Evolutionary conservation across 2,329 filamentous ascomycete species (phyloP).

Genomic region (Calonectria crousiana): DNA sequence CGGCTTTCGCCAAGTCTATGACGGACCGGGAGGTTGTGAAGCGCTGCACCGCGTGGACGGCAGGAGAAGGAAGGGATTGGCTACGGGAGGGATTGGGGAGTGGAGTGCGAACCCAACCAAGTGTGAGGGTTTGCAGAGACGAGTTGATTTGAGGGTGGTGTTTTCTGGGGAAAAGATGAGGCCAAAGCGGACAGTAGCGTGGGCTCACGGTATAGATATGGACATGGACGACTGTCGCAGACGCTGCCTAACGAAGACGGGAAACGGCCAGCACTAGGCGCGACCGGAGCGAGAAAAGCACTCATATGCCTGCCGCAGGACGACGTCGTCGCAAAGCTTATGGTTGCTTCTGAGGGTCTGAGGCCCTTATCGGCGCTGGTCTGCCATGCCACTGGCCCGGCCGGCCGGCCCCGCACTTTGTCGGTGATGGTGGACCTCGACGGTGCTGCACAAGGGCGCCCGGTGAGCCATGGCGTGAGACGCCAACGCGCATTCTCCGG

Average conservation of each 20-base stretch:
- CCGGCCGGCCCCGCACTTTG: slow-evolving; percentile 16
- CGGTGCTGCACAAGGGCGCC: not conserved
- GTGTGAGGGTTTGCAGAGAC: not conserved
- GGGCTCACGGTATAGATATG: slow-evolving; percentile 1
- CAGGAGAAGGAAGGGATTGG: not conserved
- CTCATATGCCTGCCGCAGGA: slow-evolving; percentile 6
- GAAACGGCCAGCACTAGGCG: not conserved
- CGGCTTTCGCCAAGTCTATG: slow-evolving; percentile 11
- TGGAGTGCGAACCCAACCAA: not conserved
- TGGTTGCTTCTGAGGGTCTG: not conserved
- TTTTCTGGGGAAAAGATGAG: not conserved
- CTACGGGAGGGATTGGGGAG: not conserved
- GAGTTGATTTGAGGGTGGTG: not conserved
- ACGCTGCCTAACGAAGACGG: not conserved
- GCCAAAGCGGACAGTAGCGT: slow-evolving; percentile 21
- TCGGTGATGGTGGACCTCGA: slow-evolving; percentile 17
- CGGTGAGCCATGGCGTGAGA: slow-evolving; percentile 5
- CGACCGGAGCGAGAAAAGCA: not conserved
- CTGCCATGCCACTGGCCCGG: slow-evolving; percentile 4
- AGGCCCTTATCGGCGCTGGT: slow-evolving; percentile 12
- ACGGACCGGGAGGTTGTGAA: not conserved
- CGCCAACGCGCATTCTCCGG: not conserved
- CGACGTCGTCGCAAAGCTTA: not conserved
- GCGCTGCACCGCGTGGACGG: not conserved
- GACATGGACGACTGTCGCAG: not conserved